These are phyloP conservation scores for Ophiostoma angusticollis DNA, from an alignment of 2,329 filamentous ascomycete genomes.

Conservation along the genomic window DNA sequence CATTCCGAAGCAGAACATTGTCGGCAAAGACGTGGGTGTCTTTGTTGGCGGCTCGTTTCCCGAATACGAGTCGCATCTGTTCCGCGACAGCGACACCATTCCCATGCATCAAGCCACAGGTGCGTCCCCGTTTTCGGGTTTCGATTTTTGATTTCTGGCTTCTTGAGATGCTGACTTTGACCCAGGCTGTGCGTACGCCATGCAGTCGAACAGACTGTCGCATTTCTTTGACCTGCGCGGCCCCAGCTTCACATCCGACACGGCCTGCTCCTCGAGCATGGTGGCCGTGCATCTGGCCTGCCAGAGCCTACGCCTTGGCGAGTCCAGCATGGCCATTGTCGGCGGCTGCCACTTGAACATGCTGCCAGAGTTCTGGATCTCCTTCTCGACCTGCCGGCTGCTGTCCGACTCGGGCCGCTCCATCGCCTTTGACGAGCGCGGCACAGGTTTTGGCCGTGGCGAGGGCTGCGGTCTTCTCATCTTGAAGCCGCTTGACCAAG, in stretches of 20 bases:
- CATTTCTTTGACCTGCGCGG: constrained; percentile 43
- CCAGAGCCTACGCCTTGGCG: constrained; percentile 33
- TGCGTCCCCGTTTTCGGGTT: no score
- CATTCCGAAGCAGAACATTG: constrained; percentile 32
- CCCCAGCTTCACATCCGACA: constrained; percentile 38
- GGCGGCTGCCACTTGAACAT: constrained; percentile 35
- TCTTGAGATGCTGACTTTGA: no score
- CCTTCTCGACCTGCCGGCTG: constrained; percentile 31
- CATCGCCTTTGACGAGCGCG: constrained; percentile 36
- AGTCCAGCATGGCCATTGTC: constrained; percentile 33
- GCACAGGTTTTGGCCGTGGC: constrained; percentile 47
- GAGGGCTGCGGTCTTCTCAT: constrained; percentile 44
- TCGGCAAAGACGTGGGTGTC: constrained; percentile 36
- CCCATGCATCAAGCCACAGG: constrained; percentile 41
- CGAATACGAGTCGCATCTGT: constrained; percentile 34
- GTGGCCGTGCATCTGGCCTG: constrained; percentile 37
- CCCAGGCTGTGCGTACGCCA: constrained; percentile 33
- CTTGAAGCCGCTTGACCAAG: constrained; percentile 43
- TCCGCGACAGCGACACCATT: constrained; percentile 32
- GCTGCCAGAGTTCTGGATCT: constrained; percentile 33
- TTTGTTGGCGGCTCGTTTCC: constrained; percentile 35
- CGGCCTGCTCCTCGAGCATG: constrained; percentile 39
- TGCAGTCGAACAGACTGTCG: constrained; percentile 41
- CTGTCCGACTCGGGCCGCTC: constrained; percentile 40
- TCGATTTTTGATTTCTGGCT: no score